These are phyloP conservation scores for Petrea volubilis DNA, from an alignment of 257 asterid genomes.

Conservation along the genomic window DNA sequence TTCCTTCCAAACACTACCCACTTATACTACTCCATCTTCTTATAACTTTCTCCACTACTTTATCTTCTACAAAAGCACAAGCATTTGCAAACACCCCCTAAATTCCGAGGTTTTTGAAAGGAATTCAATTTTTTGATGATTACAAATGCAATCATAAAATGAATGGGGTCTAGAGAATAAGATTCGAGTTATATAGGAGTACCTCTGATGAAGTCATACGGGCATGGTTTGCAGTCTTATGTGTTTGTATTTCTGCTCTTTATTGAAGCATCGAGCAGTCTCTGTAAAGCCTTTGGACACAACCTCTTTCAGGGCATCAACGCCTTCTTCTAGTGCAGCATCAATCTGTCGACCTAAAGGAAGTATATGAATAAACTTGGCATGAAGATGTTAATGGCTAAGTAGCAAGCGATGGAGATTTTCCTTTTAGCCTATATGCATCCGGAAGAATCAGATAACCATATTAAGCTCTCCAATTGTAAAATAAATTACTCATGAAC, in stretches of 20 bases:
- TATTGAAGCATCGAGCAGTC: conserved; percentile 70
- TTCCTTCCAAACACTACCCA: too few relatives aligned
- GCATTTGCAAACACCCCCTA: not conserved
- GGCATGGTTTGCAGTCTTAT: conserved; percentile 73
- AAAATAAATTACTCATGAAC: not conserved
- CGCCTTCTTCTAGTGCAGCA: conserved; percentile 77
- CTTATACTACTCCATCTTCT: too few relatives aligned
- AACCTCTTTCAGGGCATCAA: conserved; percentile 61
- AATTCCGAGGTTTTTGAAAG: not conserved
- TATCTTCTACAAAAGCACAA: not conserved
- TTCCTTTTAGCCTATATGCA: not conserved
- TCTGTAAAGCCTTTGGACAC: conserved; percentile 74
- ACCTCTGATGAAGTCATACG: conserved; percentile 40
- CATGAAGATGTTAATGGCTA: not conserved
- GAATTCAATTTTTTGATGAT: conserved; percentile 29
- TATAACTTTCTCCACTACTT: too few relatives aligned
- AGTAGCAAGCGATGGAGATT: not conserved
- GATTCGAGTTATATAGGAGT: conserved; percentile 6
- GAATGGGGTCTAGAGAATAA: not conserved
- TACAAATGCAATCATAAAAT: conserved; percentile 23
- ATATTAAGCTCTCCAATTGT: not conserved
- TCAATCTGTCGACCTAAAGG: conserved; percentile 55
- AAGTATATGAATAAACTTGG: conserved; percentile 1
- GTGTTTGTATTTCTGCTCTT: conserved; percentile 84
- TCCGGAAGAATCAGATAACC: not conserved